A percentile compares a stretch with the other conserved stretches of the same genome.
phyloP scores from a whole-genome alignment of 257 asterid species.

The Gardenia jasminoides region DNA sequence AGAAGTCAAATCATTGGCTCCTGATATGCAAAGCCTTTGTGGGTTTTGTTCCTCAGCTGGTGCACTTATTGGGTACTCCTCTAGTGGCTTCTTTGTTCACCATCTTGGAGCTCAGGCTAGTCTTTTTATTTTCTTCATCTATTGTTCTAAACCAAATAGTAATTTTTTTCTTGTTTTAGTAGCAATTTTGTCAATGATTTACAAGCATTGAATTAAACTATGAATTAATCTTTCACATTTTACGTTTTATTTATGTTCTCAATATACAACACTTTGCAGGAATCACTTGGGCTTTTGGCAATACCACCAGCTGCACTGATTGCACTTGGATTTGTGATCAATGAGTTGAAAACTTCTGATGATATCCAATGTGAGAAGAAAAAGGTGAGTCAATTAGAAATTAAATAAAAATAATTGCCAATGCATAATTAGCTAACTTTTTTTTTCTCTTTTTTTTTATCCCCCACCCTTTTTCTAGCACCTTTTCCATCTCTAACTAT shows the following conservation, averaged over 20 bases:
- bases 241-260: too few species aligned
- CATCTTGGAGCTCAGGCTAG: slow-evolving; percentile 60
- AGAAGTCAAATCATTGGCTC: slow-evolving; percentile 50
- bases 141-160: background rate
- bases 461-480: too few species aligned
- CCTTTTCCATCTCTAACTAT: too few species aligned
- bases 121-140: background rate
- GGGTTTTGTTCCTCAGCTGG: slow-evolving; percentile 55
- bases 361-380: slow-evolving; percentile 14
- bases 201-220: too few species aligned
- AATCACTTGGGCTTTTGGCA: slow-evolving; percentile 24
- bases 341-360: slow-evolving; percentile 19
- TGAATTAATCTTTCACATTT: too few species aligned
- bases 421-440: too few species aligned
- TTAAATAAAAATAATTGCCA: too few species aligned
- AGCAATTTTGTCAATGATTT: background rate
- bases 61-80: slow-evolving; percentile 64
- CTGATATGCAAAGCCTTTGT: slow-evolving; percentile 68
- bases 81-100: slow-evolving; percentile 65
- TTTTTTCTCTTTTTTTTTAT: too few species aligned
- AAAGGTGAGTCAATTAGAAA: slow-evolving; percentile 14
- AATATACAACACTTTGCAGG: slow-evolving; percentile 5
- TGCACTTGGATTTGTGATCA: slow-evolving; percentile 24
- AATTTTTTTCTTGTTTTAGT: background rate
- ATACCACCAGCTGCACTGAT: slow-evolving; percentile 22